Base-by-base conservation (phyloP, 2,329 filamentous ascomycete genomes). In the Cryphonectria radicalis region DNA sequence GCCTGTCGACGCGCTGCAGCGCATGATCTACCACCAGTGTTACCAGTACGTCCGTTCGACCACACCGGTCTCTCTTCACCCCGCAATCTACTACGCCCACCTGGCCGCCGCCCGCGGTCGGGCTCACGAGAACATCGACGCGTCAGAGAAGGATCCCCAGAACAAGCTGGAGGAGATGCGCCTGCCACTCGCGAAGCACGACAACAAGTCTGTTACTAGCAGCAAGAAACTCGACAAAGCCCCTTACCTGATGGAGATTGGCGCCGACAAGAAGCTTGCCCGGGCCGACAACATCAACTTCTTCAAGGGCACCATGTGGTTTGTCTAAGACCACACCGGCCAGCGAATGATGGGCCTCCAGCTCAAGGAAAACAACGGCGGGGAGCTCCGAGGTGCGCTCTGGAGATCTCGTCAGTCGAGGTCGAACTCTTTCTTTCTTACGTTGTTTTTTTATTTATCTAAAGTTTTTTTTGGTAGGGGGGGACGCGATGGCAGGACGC, bases 11-110 rank as follows among this genome's bases (percentile, higher is more conserved):
- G 86, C 91, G 2, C 84, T 99, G 0, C 93, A 97, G 77, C 91
- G 91, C 70, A 92, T 98, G 88, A 92, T 98, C 32, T 98, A 98
- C 77, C 92, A 97, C 75, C 94, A 98, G 74, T 97, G 92, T 62
- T 99, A 97, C 81, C 94, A 97, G 70, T 99, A 97, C 78, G 91
- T 92, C 69, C 90, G 96, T 22, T 96, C 95, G 0, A 98, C 95
- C 0, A 98, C 95, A 0, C 94, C 96, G 0, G 95, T 99, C 0
- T 98, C 95, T 0, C 82, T 96, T 0, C 93, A 91, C 75, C 96
- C 96, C 0, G 94, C 96, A 0, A 92, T 98, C 0, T 99, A 99
- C 86, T 99, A 99, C 76, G 94, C 97, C 0, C 96, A 99, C 81
- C 82, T 99, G 74, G 94, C 95, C 46, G 92, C 94, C 11, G 89